phyloP scores from a whole-genome alignment of 2,329 filamentous ascomycete species.

The Didymosphaeria variabile region DNA sequence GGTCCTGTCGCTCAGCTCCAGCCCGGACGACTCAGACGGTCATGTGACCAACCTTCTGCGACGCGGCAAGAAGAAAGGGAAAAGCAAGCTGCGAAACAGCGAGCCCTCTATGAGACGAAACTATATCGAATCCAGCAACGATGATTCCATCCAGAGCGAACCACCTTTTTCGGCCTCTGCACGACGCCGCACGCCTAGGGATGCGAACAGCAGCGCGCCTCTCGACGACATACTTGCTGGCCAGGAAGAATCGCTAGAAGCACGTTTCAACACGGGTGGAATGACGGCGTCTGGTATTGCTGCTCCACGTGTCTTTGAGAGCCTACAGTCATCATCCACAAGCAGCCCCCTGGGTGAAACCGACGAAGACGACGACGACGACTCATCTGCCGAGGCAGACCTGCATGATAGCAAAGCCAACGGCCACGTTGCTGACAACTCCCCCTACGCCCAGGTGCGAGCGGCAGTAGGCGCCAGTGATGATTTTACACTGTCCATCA shows the following conservation, averaged over 20 bases:
- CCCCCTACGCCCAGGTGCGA: slow-evolving; percentile 79
- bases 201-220: slow-evolving; percentile 34
- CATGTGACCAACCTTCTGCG: slow-evolving; percentile 36
- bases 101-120: slow-evolving; percentile 27
- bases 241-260: slow-evolving; percentile 42
- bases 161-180: slow-evolving; percentile 27
- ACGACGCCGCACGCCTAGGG: slow-evolving; percentile 38
- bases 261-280: slow-evolving; percentile 43
- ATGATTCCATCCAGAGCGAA: slow-evolving; percentile 31
- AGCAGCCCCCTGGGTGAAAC: slow-evolving; percentile 31
- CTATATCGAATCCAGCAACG: slow-evolving; percentile 25
- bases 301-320: slow-evolving; percentile 34
- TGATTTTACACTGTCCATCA: slow-evolving; percentile 80
- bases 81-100: slow-evolving; percentile 45
- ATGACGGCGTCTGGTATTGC: slow-evolving; percentile 33
- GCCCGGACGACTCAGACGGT: slow-evolving; percentile 46
- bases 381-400: slow-evolving; percentile 33
- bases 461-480: slow-evolving; percentile 81
- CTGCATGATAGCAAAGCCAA: slow-evolving; percentile 51
- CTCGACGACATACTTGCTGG: slow-evolving; percentile 36
- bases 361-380: slow-evolving; percentile 36
- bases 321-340: slow-evolving; percentile 40
- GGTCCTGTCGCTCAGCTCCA: slow-evolving; percentile 51
- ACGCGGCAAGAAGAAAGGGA: slow-evolving; percentile 41
- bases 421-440: slow-evolving; percentile 70